Evolutionary conservation across 768 basidiomycete species (phyloP).

Genomic region (Wakefieldia striispora): DNA sequence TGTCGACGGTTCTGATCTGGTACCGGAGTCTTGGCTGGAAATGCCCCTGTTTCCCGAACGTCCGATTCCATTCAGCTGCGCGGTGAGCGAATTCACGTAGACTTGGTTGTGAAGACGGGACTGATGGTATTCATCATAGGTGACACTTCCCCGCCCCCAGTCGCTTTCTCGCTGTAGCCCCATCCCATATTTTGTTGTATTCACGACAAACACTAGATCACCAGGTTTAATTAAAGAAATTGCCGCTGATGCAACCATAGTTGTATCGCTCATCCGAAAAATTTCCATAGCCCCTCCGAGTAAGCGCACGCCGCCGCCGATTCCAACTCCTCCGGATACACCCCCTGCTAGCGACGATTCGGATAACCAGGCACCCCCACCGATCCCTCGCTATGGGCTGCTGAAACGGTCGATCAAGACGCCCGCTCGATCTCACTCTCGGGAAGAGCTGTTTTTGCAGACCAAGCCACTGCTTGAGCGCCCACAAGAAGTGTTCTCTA

Average conservation of each 20-base stretch:
- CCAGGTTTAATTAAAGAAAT: slow-evolving; percentile 58
- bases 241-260: slow-evolving; percentile 66
- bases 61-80: slow-evolving; percentile 61
- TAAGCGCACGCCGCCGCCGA: slow-evolving; percentile 40
- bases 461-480: slow-evolving; percentile 28
- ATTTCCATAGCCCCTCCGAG: slow-evolving; percentile 49
- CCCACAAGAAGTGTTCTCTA: slow-evolving; percentile 18
- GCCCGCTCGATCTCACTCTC: slow-evolving; percentile 15
- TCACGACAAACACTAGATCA: slow-evolving; percentile 61
- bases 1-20: slow-evolving; percentile 42
- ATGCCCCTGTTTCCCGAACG: slow-evolving; percentile 63
- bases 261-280: slow-evolving; percentile 63
- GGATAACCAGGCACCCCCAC: slow-evolving; percentile 19
- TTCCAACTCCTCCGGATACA: slow-evolving; percentile 49
- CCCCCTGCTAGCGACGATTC: slow-evolving; percentile 49
- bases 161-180: slow-evolving; percentile 59
- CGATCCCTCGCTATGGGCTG: slow-evolving; percentile 17
- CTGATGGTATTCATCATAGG: slow-evolving; percentile 28
- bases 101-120: neutral
- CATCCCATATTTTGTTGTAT: slow-evolving; percentile 74
- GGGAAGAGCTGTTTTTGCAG: slow-evolving; percentile 2
- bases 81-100: slow-evolving; percentile 43
- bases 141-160: slow-evolving; percentile 61
- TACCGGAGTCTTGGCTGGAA: slow-evolving; percentile 63
- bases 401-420: slow-evolving; percentile 31